Percentiles rank a stretch among this genome's conserved stretches.
phyloP scores from a whole-genome alignment of 2,329 filamentous ascomycete genomes.

The Trichoderma atroviride region DNA sequence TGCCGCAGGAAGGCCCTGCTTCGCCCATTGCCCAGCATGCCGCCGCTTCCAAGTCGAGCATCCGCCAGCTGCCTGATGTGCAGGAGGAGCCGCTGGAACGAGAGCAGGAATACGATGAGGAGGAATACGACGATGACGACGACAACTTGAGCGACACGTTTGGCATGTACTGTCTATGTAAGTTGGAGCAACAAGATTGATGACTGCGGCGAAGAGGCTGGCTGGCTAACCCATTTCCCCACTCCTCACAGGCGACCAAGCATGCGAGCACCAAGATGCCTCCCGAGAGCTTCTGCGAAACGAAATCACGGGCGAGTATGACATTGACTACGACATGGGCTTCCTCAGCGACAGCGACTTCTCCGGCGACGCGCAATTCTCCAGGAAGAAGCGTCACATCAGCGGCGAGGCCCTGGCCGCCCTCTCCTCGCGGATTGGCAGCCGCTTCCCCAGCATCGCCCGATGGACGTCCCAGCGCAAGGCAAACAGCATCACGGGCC shows the following conservation, averaged over 20 bases:
- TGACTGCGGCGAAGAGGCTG: not conserved
- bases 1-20: conserved; percentile 30
- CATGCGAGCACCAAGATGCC: conserved; percentile 60
- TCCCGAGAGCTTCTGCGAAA: conserved; percentile 44
- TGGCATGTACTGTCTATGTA: conserved; percentile 73
- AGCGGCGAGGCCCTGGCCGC: conserved; percentile 61
- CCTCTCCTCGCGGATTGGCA: conserved; percentile 66
- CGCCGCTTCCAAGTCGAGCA: conserved; percentile 55
- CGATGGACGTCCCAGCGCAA: conserved; percentile 54
- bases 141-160: conserved; percentile 38
- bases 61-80: conserved; percentile 75
- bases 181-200: conserved; percentile 41
- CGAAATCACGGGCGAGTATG: conserved; percentile 47
- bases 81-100: conserved; percentile 79
- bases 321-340: conserved; percentile 66
- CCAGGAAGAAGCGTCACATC: conserved; percentile 57
- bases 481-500: conserved; percentile 37
- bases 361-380: conserved; percentile 44
- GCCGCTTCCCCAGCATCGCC: conserved; percentile 58
- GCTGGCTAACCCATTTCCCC: conserved; percentile 28
- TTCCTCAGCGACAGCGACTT: conserved; percentile 68
- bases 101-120: conserved; percentile 58
- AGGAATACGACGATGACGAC: conserved; percentile 59
- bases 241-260: conserved; percentile 56
- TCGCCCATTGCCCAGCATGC: conserved; percentile 45